Percentiles rank a stretch among this genome's conserved stretches.
These are phyloP conservation scores for Plectosphaerella plurivora DNA, from an alignment of 2,329 filamentous ascomycete species.

Conservation along the genomic window DNA sequence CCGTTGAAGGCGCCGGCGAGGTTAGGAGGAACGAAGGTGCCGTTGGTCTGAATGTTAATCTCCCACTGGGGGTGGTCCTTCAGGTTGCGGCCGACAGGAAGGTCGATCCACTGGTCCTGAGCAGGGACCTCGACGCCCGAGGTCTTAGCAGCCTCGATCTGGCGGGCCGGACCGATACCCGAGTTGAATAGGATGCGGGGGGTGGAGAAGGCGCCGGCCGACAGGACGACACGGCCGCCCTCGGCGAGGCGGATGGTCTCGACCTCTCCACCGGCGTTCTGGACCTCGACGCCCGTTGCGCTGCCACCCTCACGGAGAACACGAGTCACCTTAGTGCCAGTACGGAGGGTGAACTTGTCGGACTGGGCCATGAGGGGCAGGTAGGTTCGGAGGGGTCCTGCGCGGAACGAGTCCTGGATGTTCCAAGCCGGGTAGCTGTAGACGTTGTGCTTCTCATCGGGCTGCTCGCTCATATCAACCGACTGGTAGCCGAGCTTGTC, in stretches of 20 bases:
- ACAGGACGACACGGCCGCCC: conserved; percentile 23
- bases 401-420: conserved; percentile 10
- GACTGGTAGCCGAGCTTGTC: conserved; percentile 11
- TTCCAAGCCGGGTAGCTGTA: conserved; percentile 14
- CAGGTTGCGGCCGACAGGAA: conserved; percentile 37
- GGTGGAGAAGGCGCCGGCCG: conserved; percentile 46
- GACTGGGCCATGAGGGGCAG: conserved; percentile 26
- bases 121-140: conserved; percentile 32
- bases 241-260: conserved; percentile 12
- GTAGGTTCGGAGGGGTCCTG: conserved; percentile 25
- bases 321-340: conserved; percentile 13
- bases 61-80: conserved; percentile 26
- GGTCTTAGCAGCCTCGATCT: conserved; percentile 39
- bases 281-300: conserved; percentile 25
- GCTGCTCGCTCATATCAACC: conserved; percentile 9
- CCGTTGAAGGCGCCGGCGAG: conserved; percentile 9
- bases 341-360: conserved; percentile 29
- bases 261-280: conserved; percentile 6
- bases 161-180: conserved; percentile 45
- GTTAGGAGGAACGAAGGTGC: conserved; percentile 8
- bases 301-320: conserved; percentile 19
- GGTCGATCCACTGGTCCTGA: conserved; percentile 17
- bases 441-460: conserved; percentile 11
- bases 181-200: conserved; percentile 54
- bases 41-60: conserved; percentile 22